Base-by-base conservation (phyloP, 768 basidiomycete genomes). In the Daedaleopsis sinensis region DNA sequence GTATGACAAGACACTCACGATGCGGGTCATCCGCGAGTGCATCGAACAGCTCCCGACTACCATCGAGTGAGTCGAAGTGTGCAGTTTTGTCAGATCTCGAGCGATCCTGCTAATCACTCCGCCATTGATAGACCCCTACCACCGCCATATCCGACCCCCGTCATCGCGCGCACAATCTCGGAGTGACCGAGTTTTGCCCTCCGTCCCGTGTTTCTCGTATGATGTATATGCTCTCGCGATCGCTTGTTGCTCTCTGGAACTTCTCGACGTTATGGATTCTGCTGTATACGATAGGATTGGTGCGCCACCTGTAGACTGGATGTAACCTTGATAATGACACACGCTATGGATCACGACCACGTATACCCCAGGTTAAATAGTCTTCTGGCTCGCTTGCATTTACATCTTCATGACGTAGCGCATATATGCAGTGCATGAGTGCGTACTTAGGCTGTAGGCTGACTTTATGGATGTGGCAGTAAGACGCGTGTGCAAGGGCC, bases 1-100 rank as follows among this genome's bases (percentile, higher is more conserved):
- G 36, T 89, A 88, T 54, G 85, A 87, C 69, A 81, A 81, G 70
- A 65, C 71, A 19, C 81, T 82, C 52, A 84, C 86, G 38, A 68
- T 86, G 44, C 79, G 82, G 23, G 79, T 82, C 9, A 82, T 88
- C 57, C 73, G 72, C 36, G 80, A 83, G 18, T 86, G 86, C 63
- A 78, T 89, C 36, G 80, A 83, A 5, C 67, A 73, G 23, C 76
- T 87, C 10, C 81, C 82, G 15, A 77, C 67, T 24, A 73, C 76
- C 24, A 73, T 76, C 1, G 70, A 74, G 66, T 72, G 57, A 65
- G 71, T 65, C 16, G 36, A n/a, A 49, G 19, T 0, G 13, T 21
- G 3, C 47, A 15, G 11, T 21, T 16, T 49, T 6, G 47, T 49
- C 8, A 49, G 21, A 49, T 49, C 13, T 2, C 9, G 47, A 13